Percentiles rank a stretch among this genome's conserved stretches.
These are phyloP conservation scores for Auricularia cornea DNA, from an alignment of 768 basidiomycete species.

Conservation along the genomic window DNA sequence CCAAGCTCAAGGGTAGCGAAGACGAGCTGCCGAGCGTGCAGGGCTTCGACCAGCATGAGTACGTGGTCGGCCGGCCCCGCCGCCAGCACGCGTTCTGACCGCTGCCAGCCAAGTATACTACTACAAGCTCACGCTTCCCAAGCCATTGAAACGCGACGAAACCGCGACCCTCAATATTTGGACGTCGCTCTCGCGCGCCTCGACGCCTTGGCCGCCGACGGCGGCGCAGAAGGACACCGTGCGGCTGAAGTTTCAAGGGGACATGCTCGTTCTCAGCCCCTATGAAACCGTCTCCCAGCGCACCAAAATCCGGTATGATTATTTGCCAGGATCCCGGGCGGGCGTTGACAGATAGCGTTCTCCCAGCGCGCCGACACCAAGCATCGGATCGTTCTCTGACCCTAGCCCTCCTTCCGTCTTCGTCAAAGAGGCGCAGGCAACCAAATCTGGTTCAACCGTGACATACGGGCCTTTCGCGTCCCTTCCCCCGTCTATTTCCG, in stretches of 20 bases:
- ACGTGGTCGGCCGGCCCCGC: conserved; percentile 20
- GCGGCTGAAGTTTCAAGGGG: conserved; percentile 65
- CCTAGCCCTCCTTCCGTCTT: conserved; percentile 55
- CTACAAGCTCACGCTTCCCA: conserved; percentile 58
- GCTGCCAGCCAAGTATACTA: conserved; percentile 34
- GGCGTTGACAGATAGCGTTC: background rate
- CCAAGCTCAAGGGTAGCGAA: conserved; percentile 65
- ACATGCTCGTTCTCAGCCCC: conserved; percentile 76
- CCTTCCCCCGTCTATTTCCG: conserved; percentile 53
- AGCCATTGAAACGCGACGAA: conserved; percentile 45
- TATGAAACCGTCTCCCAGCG: conserved; percentile 76
- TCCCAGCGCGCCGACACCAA: conserved; percentile 58
- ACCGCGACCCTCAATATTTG: conserved; percentile 73
- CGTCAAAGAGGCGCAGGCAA: conserved; percentile 48
- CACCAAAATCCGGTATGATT: conserved; percentile 73
- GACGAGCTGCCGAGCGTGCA: conserved; percentile 43
- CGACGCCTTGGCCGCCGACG: conserved; percentile 63
- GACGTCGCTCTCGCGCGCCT: conserved; percentile 69
- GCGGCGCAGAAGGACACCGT: conserved; percentile 73
- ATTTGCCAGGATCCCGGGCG: background rate
- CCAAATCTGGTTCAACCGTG: conserved; percentile 70
- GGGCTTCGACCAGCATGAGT: conserved; percentile 45
- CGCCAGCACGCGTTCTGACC: conserved; percentile 1
- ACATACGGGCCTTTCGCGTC: conserved; percentile 86
- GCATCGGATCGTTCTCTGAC: conserved; percentile 62